phyloP scores from a whole-genome alignment of 2,329 filamentous ascomycete genomes.

The Fusarium incarnatum region DNA sequence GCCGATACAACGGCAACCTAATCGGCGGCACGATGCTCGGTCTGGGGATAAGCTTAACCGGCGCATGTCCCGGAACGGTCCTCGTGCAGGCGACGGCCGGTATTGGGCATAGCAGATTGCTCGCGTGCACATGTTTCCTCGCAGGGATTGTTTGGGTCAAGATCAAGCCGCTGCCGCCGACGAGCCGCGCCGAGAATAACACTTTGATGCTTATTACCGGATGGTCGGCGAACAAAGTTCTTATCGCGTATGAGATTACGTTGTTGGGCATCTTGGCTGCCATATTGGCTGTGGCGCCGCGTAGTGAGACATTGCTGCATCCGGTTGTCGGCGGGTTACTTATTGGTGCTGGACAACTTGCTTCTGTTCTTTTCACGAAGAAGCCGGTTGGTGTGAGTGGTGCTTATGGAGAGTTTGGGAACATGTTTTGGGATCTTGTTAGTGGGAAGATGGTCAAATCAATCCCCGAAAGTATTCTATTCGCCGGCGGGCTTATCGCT shows the following conservation, averaged over 20 bases:
- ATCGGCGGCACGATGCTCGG: constrained; percentile 22
- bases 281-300: constrained; percentile 4
- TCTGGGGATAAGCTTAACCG: constrained; percentile 30
- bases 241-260: constrained; percentile 6
- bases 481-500: constrained; percentile 2
- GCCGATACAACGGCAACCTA: constrained; percentile 16
- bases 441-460: background rate
- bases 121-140: constrained; percentile 7
- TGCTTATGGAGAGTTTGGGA: constrained; percentile 16
- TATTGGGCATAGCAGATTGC: constrained; percentile 8
- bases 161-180: constrained; percentile 13
- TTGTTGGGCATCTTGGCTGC: constrained; percentile 5
- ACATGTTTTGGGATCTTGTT: background rate
- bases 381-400: constrained; percentile 14
- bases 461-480: constrained; percentile 3
- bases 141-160: constrained; percentile 12
- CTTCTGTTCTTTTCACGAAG: constrained; percentile 7
- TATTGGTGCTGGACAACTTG: constrained; percentile 3
- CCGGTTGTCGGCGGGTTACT: constrained; percentile 22
- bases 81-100: constrained; percentile 18
- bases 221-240: constrained; percentile 6
- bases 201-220: constrained; percentile 11
- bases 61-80: constrained; percentile 24
- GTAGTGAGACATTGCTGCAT: constrained; percentile 10
- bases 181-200: constrained; percentile 7